Percentiles rank a stretch among this genome's conserved stretches.
Conservation (phyloP, 176 grass and related monocot genomes). For the Aegilops umbellulata region DNA sequence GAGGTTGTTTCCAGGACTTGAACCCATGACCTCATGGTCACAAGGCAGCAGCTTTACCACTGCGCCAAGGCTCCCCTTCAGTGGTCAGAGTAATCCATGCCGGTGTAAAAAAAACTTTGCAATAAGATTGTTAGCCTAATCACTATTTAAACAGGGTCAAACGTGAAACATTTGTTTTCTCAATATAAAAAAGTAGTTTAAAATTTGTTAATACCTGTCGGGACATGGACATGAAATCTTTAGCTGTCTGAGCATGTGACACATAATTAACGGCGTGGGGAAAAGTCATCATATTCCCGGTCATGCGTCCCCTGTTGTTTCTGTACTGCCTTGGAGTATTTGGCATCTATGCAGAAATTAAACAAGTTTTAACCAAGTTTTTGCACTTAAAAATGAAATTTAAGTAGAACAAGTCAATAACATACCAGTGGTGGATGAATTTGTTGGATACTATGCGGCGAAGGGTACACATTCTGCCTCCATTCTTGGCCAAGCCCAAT, state of each 20-base stretch:
- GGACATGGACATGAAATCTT: slow-evolving; percentile 46
- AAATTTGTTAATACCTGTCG: slow-evolving; percentile 33
- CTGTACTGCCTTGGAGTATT: slow-evolving; percentile 57
- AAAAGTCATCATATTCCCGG: slow-evolving; percentile 42
- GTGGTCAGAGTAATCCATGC: neutral
- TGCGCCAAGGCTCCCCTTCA: too few relatives aligned
- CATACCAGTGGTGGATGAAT: slow-evolving; percentile 50
- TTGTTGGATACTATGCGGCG: slow-evolving; percentile 45
- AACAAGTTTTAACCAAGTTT: neutral
- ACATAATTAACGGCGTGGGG: slow-evolving; percentile 40
- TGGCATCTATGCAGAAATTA: slow-evolving; percentile 31
- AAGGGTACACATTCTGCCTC: slow-evolving; percentile 58
- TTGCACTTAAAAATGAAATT: neutral
- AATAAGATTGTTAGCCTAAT: neutral
- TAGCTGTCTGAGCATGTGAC: slow-evolving; percentile 48
- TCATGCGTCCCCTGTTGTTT: slow-evolving; percentile 49
- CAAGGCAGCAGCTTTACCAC: too few relatives aligned
- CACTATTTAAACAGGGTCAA: neutral
- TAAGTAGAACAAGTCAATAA: neutral
- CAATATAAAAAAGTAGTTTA: neutral
- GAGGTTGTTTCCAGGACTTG: too few relatives aligned
- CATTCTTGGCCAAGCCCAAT: slow-evolving; percentile 45
- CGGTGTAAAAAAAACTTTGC: neutral
- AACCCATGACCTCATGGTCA: too few relatives aligned
- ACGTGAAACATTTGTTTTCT: neutral